These are phyloP conservation scores for Podaxis mareebaensis DNA, from an alignment of 768 basidiomycete genomes.

Conservation along the genomic window DNA sequence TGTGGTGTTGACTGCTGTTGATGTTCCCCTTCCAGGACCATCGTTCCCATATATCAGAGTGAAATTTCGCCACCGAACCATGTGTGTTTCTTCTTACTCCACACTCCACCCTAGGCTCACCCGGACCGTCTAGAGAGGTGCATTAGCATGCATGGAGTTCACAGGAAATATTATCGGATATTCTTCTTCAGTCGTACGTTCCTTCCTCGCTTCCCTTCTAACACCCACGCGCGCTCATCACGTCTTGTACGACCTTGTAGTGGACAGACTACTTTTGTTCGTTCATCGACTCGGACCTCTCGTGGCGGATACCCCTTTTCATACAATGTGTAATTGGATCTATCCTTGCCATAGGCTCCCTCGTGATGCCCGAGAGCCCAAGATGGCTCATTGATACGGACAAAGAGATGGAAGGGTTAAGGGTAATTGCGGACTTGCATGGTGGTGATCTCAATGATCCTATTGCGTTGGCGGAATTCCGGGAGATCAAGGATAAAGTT, in stretches of 20 bases:
- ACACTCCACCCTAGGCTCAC: conserved; percentile 4
- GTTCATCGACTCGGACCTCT: conserved; percentile 78
- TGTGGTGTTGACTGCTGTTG: background rate
- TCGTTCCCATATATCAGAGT: conserved; percentile 93
- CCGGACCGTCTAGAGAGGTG: conserved; percentile 61
- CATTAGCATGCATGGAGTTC: conserved; percentile 94
- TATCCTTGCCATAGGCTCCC: conserved; percentile 75
- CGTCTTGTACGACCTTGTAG: conserved; percentile 32
- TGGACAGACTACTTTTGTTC: conserved; percentile 97
- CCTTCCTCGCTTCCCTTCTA: background rate
- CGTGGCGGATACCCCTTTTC: conserved; percentile 91
- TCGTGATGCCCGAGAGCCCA: conserved; percentile 90
- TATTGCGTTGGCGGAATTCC: conserved; percentile 78
- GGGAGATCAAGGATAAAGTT: conserved; percentile 85
- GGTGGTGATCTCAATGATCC: conserved; percentile 74
- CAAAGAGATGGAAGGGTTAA: conserved; percentile 80
- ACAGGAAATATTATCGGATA: conserved; percentile 93
- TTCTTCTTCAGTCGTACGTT: conserved; percentile 80
- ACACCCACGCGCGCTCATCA: conserved; percentile 5
- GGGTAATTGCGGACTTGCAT: conserved; percentile 85
- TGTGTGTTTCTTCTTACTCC: conserved; percentile 40
- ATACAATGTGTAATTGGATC: conserved; percentile 86
- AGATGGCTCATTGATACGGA: conserved; percentile 92
- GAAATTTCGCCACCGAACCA: conserved; percentile 94
- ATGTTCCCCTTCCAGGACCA: conserved; percentile 57